These are phyloP conservation scores for Trichoderma sp. DNA, from an alignment of 2,329 filamentous ascomycete species.

Conservation along the genomic window DNA sequence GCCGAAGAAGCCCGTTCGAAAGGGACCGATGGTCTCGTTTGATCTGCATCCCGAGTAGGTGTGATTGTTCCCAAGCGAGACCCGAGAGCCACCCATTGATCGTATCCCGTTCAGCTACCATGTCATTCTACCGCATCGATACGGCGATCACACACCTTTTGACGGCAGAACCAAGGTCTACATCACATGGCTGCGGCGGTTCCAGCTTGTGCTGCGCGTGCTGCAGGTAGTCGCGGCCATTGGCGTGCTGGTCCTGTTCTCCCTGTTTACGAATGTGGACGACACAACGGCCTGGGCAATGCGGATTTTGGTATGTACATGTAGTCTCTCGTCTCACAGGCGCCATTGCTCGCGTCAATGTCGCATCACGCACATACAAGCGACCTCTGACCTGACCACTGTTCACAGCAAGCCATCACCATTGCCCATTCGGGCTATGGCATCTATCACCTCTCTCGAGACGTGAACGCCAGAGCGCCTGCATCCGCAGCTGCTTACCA, in stretches of 20 bases:
- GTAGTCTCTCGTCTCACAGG: neutral
- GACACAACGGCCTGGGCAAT: constrained; percentile 71
- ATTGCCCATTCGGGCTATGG: constrained; percentile 73
- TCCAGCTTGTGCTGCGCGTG: constrained; percentile 70
- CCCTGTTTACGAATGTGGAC: constrained; percentile 72
- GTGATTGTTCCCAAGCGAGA: neutral
- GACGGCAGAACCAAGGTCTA: constrained; percentile 67
- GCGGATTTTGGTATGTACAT: constrained; percentile 69
- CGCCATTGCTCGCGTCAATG: neutral
- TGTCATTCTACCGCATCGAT: constrained; percentile 64
- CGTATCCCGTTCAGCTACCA: constrained; percentile 52
- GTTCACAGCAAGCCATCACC: constrained; percentile 70
- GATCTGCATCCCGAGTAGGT: constrained; percentile 85
- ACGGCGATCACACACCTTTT: constrained; percentile 65
- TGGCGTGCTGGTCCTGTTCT: constrained; percentile 73
- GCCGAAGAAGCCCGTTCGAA: constrained; percentile 62
- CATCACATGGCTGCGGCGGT: constrained; percentile 68
- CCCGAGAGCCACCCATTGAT: constrained; percentile 25
- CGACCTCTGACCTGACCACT: neutral
- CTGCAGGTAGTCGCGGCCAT: constrained; percentile 69
- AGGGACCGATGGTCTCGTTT: constrained; percentile 78
- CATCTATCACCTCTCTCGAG: constrained; percentile 76
- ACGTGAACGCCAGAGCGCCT: constrained; percentile 70
- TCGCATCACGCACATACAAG: neutral
- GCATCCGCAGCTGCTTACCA: constrained; percentile 87